Percentiles rank a stretch among this genome's conserved stretches.
Conservation (phyloP, 202 grass and related monocot genomes). For the Saccharum hybrid region DNA sequence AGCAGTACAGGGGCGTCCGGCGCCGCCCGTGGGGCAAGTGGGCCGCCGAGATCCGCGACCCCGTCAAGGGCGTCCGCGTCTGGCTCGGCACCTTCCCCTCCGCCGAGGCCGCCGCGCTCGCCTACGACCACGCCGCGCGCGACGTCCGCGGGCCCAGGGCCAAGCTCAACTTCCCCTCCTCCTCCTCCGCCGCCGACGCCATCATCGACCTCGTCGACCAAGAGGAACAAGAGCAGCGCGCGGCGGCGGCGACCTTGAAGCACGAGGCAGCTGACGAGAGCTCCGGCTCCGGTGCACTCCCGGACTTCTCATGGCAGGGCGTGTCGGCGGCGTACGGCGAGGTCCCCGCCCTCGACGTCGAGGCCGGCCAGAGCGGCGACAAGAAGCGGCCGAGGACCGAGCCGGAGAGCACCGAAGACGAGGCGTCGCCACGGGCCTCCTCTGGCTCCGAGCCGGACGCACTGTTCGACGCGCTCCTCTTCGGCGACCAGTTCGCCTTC, state of each 20-base stretch:
- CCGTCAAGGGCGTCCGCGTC: conserved; percentile 82
- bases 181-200: background rate
- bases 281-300: conserved; percentile 14
- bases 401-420: background rate
- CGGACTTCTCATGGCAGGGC: conserved; percentile 67
- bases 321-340: conserved; percentile 27
- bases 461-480: conserved; percentile 49
- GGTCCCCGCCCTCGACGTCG: background rate
- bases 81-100: conserved; percentile 91
- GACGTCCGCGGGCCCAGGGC: conserved; percentile 69
- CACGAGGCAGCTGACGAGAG: conserved; percentile 28
- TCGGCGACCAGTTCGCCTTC: conserved; percentile 45
- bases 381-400: conserved; percentile 43
- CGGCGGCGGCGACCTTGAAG: conserved; percentile 9
- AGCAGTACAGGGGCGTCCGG: conserved; percentile 70
- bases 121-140: conserved; percentile 79
- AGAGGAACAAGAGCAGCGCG: conserved; percentile 2
- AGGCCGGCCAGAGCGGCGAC: background rate
- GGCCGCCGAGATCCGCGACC: conserved; percentile 97
- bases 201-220: conserved; percentile 29
- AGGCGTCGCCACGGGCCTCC: conserved; percentile 14
- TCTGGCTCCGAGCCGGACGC: conserved; percentile 36
- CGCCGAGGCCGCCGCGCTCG: conserved; percentile 73
- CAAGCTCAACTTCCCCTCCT: conserved; percentile 78
- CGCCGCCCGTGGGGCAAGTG: conserved; percentile 93